These are phyloP conservation scores for Saccharomycopsis sp. DNA, from an alignment of 805 yeast species.

Conservation along the genomic window DNA sequence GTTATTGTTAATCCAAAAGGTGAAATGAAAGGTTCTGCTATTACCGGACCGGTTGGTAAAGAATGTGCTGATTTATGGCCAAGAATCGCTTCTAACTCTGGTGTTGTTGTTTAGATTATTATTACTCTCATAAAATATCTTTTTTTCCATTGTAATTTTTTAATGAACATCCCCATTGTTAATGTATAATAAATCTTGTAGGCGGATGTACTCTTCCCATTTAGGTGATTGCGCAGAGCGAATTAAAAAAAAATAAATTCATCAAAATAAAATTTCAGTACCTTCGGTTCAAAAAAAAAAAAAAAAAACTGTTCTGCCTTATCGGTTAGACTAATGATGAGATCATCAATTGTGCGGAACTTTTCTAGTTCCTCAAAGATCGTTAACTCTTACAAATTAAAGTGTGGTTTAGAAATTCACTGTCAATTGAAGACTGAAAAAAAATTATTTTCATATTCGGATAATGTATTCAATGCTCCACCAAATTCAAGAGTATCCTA, in stretches of 20 bases:
- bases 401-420: conserved; percentile 90
- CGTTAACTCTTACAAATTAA: conserved; percentile 35
- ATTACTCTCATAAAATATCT: conserved; percentile 1
- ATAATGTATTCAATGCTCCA: conserved; percentile 36
- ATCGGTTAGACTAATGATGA: too few relatives aligned
- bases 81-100: conserved; percentile 99
- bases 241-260: too few relatives aligned
- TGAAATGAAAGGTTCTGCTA: conserved; percentile 99
- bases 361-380: too few relatives aligned
- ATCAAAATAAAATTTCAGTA: too few relatives aligned
- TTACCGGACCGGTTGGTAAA: conserved; percentile 99
- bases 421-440: conserved; percentile 71
- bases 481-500: conserved; percentile 71
- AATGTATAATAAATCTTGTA: conserved; percentile 9
- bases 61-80: conserved; percentile 99
- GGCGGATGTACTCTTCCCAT: too few relatives aligned
- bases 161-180: conserved; percentile 13
- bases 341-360: too few relatives aligned
- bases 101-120: conserved; percentile 98
- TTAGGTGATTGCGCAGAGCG: too few relatives aligned
- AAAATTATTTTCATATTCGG: conserved; percentile 70
- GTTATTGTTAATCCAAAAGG: conserved; percentile 99
- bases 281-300: neutral
- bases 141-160: conserved; percentile 6
- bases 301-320: too few relatives aligned